Conservation (phyloP, 495 filamentous ascomycete genomes). For the Tricharina praecox region DNA sequence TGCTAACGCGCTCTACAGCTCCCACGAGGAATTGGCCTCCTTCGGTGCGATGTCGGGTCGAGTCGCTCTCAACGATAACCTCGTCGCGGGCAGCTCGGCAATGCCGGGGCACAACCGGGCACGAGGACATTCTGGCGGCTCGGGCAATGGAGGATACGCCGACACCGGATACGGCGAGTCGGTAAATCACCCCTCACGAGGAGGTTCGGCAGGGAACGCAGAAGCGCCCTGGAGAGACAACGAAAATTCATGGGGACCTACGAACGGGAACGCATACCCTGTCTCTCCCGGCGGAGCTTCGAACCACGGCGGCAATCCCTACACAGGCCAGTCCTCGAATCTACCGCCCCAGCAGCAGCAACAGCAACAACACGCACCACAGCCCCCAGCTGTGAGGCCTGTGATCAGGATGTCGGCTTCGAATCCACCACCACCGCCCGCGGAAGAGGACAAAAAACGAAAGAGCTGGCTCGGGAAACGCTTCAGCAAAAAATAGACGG, state of each 20-base stretch:
- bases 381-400: neutral
- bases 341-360: neutral
- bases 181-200: neutral
- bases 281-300: no score
- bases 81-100: neutral
- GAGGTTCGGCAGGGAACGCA: neutral
- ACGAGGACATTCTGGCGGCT: neutral
- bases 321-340: no score
- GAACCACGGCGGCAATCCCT: no score
- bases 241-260: neutral
- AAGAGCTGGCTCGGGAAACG: neutral
- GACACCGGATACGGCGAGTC: constrained; percentile 6
- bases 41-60: neutral
- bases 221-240: neutral
- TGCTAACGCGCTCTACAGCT: neutral
- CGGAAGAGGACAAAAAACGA: neutral
- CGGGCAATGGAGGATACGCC: neutral
- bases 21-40: neutral
- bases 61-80: neutral
- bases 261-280: neutral
- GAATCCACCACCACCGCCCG: neutral
- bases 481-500: neutral
- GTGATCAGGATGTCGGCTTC: neutral
- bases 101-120: neutral
- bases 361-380: neutral